These are phyloP conservation scores for Vitis riparia DNA, from an alignment of 164 flowering plant genomes.

Conservation along the genomic window DNA sequence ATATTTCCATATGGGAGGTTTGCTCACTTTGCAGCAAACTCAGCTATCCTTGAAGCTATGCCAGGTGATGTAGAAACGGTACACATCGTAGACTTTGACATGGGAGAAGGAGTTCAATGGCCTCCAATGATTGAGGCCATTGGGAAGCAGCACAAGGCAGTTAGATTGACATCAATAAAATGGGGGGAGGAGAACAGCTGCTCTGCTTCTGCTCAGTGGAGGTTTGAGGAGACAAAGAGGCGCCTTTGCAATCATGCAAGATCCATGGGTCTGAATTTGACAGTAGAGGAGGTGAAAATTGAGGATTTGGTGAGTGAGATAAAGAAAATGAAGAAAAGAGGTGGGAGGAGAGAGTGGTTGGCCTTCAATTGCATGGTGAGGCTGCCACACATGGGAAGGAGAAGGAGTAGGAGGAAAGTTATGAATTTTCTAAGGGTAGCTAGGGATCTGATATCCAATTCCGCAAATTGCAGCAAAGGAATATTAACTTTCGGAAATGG, in stretches of 20 bases:
- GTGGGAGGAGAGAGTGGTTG: constrained; percentile 30
- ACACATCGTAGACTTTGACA: constrained; percentile 56
- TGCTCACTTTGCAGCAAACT: constrained; percentile 54
- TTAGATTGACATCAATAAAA: constrained; percentile 41
- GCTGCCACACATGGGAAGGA: constrained; percentile 30
- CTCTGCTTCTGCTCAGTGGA: background rate
- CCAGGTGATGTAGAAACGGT: constrained; percentile 37
- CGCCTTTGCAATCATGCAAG: constrained; percentile 38
- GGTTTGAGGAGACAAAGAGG: constrained; percentile 42
- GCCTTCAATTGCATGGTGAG: constrained; percentile 36
- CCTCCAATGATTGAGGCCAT: constrained; percentile 45
- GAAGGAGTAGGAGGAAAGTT: constrained; percentile 15
- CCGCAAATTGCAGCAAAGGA: constrained; percentile 15
- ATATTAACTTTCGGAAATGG: constrained; percentile 29
- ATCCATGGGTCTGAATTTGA: constrained; percentile 31
- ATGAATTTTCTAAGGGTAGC: constrained; percentile 30
- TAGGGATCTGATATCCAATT: constrained; percentile 8
- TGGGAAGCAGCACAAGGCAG: constrained; percentile 13
- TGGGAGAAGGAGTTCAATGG: constrained; percentile 68
- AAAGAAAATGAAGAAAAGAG: constrained; percentile 19
- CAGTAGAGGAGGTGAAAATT: constrained; percentile 44
- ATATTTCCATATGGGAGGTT: constrained; percentile 47
- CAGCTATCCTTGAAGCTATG: constrained; percentile 51
- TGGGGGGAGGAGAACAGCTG: constrained; percentile 20
- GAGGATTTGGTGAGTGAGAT: constrained; percentile 38